phyloP scores from a whole-genome alignment of 306 rosid species.

The Lathyrus oleraceus region DNA sequence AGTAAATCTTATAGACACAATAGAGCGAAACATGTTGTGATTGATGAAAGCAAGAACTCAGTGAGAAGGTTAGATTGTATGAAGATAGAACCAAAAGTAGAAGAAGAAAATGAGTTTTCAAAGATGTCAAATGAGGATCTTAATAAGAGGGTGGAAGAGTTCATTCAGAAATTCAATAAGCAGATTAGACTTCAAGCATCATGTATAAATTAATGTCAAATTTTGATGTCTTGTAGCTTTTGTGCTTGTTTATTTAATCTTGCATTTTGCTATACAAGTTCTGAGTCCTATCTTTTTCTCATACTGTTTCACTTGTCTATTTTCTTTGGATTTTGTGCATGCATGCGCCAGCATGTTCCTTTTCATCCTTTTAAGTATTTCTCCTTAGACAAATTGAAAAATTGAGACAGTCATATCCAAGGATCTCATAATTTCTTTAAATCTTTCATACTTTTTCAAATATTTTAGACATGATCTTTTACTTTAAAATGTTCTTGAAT shows the following conservation, averaged over 20 bases:
- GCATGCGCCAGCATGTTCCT: background rate
- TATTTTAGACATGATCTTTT: too few species aligned
- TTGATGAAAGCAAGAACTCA: conserved; percentile 39
- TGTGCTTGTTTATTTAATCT: conserved; percentile 27
- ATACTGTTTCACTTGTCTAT: background rate
- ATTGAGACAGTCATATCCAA: too few species aligned
- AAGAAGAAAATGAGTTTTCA: conserved; percentile 63
- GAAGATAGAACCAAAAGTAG: conserved; percentile 26
- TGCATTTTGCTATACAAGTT: background rate
- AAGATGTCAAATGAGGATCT: conserved; percentile 73
- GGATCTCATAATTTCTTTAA: too few species aligned
- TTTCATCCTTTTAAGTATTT: background rate
- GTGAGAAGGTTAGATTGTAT: conserved; percentile 48
- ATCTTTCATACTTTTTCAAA: background rate
- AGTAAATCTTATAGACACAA: conserved; percentile 49
- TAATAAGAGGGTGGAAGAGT: conserved; percentile 74
- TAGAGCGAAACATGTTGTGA: conserved; percentile 39
- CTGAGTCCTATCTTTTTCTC: conserved; percentile 20
- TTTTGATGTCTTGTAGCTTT: conserved; percentile 34
- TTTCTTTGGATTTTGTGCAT: background rate
- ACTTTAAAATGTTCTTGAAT: too few species aligned
- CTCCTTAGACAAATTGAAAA: background rate
- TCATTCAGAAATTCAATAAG: conserved; percentile 66
- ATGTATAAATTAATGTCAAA: conserved; percentile 25
- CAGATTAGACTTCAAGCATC: conserved; percentile 63